Evolutionary conservation across 768 basidiomycete species (phyloP).

Genomic region (Infundibulicybe gibba): DNA sequence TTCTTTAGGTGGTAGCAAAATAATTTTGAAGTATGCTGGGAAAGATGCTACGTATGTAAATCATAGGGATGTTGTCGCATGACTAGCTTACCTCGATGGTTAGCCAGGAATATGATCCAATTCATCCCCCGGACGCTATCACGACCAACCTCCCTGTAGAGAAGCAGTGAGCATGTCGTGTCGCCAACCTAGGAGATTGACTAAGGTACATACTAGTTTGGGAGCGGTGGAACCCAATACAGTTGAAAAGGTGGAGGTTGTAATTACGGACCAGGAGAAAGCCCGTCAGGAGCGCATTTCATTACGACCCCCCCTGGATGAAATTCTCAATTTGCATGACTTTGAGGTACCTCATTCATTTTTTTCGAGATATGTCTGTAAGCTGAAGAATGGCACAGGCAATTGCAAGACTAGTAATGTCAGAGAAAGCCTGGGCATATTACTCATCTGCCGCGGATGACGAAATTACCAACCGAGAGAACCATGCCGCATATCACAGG

Average conservation of each 20-base stretch:
- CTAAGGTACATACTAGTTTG: constrained; percentile 35
- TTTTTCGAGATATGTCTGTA: background rate
- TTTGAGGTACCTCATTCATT: constrained; percentile 62
- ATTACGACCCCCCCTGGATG: constrained; percentile 67
- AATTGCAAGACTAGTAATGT: constrained; percentile 78
- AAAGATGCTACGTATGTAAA: constrained; percentile 78
- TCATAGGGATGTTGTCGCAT: constrained; percentile 1
- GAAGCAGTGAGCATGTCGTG: constrained; percentile 58
- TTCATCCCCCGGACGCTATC: constrained; percentile 85
- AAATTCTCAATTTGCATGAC: constrained; percentile 89
- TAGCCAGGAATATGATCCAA: constrained; percentile 80
- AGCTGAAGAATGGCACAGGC: constrained; percentile 43
- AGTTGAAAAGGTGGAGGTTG: constrained; percentile 56
- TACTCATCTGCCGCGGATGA: constrained; percentile 97
- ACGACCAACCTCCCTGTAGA: constrained; percentile 75
- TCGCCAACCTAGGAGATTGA: constrained; percentile 1
- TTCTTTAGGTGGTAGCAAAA: constrained; percentile 67
- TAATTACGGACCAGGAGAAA: constrained; percentile 69
- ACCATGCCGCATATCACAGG: constrained; percentile 91
- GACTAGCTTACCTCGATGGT: background rate
- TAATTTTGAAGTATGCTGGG: constrained; percentile 86
- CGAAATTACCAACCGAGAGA: constrained; percentile 87
- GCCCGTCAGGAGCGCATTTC: constrained; percentile 58
- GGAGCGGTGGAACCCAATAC: constrained; percentile 72
- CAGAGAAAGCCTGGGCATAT: constrained; percentile 92